These are phyloP conservation scores for Teratosphaeria viscida DNA, from an alignment of 2,329 filamentous ascomycete species.

Conservation along the genomic window DNA sequence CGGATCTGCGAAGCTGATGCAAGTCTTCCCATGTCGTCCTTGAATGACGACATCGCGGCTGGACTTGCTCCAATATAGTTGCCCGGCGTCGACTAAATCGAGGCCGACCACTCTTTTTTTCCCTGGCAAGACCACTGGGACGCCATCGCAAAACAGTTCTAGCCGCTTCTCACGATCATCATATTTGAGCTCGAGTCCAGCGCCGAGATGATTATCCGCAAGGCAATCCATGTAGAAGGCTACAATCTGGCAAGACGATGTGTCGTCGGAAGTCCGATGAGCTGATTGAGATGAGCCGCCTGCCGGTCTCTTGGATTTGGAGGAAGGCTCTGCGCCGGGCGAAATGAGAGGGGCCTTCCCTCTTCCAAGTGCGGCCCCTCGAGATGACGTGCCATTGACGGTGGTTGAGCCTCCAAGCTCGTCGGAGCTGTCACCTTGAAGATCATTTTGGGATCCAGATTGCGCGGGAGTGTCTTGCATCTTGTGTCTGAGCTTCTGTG, in stretches of 20 bases:
- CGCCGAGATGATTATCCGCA: not conserved
- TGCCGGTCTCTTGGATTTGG: not conserved
- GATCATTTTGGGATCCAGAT: not conserved
- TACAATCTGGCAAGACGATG: not conserved
- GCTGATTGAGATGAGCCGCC: not conserved
- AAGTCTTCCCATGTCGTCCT: slow-evolving; percentile 6
- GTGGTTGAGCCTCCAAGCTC: not conserved
- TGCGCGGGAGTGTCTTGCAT: not conserved
- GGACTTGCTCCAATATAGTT: not conserved
- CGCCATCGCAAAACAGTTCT: not conserved
- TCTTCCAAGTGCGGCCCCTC: not conserved
- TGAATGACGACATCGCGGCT: not conserved
- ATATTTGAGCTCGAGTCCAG: not conserved
- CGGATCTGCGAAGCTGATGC: slow-evolving; percentile 4
- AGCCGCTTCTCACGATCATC: not conserved
- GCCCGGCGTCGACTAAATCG: not conserved
- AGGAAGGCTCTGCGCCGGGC: not conserved
- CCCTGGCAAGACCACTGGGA: not conserved
- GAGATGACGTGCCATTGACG: not conserved
- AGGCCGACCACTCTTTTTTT: not conserved
- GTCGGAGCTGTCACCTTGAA: not conserved
- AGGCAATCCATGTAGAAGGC: slow-evolving; percentile 1
- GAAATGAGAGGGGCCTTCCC: not conserved
- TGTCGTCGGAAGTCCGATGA: not conserved
- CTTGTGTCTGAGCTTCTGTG: not conserved